A percentile compares a stretch with the other conserved stretches of the same genome.
These are phyloP conservation scores for Penicillium corylophilum DNA, from an alignment of 2,329 filamentous ascomycete species.

Conservation along the genomic window DNA sequence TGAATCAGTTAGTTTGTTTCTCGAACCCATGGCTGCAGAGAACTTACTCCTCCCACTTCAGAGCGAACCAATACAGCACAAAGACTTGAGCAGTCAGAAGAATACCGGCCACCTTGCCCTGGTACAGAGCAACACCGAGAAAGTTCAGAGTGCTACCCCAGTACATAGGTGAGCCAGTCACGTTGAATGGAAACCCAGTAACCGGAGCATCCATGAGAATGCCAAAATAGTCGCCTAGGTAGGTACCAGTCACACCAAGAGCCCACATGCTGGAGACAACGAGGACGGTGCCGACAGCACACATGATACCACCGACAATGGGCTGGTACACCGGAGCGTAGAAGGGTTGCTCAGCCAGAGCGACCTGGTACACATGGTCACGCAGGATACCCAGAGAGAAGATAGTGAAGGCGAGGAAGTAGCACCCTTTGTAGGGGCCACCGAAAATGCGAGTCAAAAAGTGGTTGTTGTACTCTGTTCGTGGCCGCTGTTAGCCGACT, in stretches of 20 bases:
- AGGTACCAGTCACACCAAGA: slow-evolving; percentile 91
- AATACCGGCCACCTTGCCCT: slow-evolving; percentile 83
- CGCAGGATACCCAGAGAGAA: slow-evolving; percentile 89
- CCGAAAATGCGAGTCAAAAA: slow-evolving; percentile 85
- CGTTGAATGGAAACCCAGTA: slow-evolving; percentile 92
- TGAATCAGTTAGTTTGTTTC: slow-evolving; percentile 13
- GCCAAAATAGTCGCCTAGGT: slow-evolving; percentile 97
- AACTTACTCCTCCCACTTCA: slow-evolving; percentile 76
- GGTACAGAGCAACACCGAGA: slow-evolving; percentile 78
- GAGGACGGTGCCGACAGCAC: slow-evolving; percentile 75
- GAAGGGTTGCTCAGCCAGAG: slow-evolving; percentile 72
- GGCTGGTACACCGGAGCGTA: slow-evolving; percentile 69
- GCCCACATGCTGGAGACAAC: slow-evolving; percentile 89
- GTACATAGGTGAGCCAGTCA: slow-evolving; percentile 93
- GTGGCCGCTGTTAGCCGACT: slow-evolving; percentile 9
- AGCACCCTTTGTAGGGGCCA: slow-evolving; percentile 77
- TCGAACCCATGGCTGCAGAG: neutral
- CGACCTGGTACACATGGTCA: slow-evolving; percentile 82
- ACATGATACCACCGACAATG: slow-evolving; percentile 67
- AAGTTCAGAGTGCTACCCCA: slow-evolving; percentile 92
- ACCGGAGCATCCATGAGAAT: slow-evolving; percentile 96
- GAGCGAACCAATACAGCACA: slow-evolving; percentile 74
- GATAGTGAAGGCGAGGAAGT: slow-evolving; percentile 82
- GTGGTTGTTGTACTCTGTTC: slow-evolving; percentile 84
- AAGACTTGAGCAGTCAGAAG: slow-evolving; percentile 73